Base-by-base conservation (phyloP, 768 basidiomycete species). In the Suillus ampliporus region DNA sequence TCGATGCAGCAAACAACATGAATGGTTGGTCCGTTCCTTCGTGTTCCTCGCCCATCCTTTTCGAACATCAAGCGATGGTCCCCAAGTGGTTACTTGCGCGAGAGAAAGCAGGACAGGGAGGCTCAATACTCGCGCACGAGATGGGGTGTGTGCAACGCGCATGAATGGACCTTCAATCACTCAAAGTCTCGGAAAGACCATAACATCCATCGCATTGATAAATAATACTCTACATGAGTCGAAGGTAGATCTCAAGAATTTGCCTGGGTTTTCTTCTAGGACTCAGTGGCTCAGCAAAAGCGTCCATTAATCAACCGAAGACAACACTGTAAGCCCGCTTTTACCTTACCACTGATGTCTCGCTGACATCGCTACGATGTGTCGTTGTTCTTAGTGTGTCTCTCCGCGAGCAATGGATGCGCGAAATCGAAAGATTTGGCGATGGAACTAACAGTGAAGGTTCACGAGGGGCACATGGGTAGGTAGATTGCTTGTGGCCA, bases 51-150 rank as follows among this genome's bases (percentile, higher is more conserved):
- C 8, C 15, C 17, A n/a, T n/a, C 15, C 41, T 57, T 38, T 57
- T 38, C 38, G 50, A 57, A 13, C 41, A 57, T 57, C 40, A 57
- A 31, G 56, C 56, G 56, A 57, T 46, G 28, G 56, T 48, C 4
- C 41, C 50, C 15, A 41, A 57, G 41, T 48, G 17, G 41, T 10
- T 57, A 1, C 28, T 38, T 11, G 17, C 15, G 14, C 21, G 56
- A 3, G 56, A 57, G 41, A 57, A 38, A 31, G 56, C 23, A 38
- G 41, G 28, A 31, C 38, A 50, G 23, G 40, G 56, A n/a, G 56
- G 56, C 8, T 38, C 37, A 6, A 47, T 57, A 17, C 56, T 57
- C 17, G 56, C 21, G 13, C 28, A 48, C 19, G 21, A 57, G 21
- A 50, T 57, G 56, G 56, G 14, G 40, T 57, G 7, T 14, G 41